Conservation (phyloP, 306 rosid genomes). For the Quercus variabilis region DNA sequence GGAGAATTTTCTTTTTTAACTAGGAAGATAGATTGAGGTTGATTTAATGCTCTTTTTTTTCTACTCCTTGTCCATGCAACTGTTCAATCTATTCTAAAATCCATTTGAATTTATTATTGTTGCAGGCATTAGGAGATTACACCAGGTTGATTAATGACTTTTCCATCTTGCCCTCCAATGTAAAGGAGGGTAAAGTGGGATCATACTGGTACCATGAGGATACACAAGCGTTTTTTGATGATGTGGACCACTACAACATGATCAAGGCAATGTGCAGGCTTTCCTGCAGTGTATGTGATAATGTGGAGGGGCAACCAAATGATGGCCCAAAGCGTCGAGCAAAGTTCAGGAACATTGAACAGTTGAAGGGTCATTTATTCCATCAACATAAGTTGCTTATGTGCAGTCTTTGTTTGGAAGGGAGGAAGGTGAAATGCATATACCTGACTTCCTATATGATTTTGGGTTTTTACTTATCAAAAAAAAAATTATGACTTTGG, state of each 20-base stretch:
- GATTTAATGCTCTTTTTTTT: not conserved
- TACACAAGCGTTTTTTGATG: constrained; percentile 68
- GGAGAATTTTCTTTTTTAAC: not conserved
- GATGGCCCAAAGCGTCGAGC: constrained; percentile 59
- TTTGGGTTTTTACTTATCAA: not conserved
- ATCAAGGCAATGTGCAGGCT: constrained; percentile 78
- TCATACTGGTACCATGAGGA: constrained; percentile 71
- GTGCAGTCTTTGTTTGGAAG: constrained; percentile 92
- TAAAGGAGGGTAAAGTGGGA: constrained; percentile 67
- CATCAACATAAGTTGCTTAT: constrained; percentile 74
- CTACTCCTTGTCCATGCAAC: not conserved
- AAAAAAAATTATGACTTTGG: not conserved
- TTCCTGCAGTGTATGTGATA: constrained; percentile 84
- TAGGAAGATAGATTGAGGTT: not conserved
- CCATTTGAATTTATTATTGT: not conserved
- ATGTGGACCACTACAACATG: constrained; percentile 75
- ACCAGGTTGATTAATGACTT: constrained; percentile 65
- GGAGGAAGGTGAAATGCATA: constrained; percentile 67
- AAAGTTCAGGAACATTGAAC: constrained; percentile 70
- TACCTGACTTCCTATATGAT: constrained; percentile 4
- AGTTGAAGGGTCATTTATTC: constrained; percentile 87
- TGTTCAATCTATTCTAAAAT: not conserved
- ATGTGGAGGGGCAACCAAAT: constrained; percentile 64
- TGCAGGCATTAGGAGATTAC: constrained; percentile 77
- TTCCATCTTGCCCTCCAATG: constrained; percentile 42